These are phyloP conservation scores for Solanum sejunctum DNA, from an alignment of 257 asterid species.

Conservation along the genomic window DNA sequence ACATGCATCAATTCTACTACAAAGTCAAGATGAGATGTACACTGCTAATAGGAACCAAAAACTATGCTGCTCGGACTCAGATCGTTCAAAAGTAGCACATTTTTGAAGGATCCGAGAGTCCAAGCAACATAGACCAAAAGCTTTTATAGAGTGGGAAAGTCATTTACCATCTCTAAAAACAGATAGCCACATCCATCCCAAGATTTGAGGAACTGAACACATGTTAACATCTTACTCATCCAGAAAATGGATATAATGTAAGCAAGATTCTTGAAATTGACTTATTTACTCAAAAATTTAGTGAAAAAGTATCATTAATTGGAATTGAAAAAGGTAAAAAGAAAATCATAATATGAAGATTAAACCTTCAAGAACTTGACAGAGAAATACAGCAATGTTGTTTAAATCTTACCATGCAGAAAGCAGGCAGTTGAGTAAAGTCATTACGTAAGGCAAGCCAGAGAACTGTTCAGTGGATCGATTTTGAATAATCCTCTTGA, in stretches of 20 bases:
- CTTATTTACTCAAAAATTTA: background rate
- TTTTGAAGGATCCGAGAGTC: background rate
- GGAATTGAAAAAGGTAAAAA: background rate
- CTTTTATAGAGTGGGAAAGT: background rate
- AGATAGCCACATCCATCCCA: background rate
- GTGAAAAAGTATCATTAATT: background rate
- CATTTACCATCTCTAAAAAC: background rate
- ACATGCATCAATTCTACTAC: background rate
- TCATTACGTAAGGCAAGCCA: conserved; percentile 77
- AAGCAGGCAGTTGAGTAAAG: conserved; percentile 80
- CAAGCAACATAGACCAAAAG: background rate
- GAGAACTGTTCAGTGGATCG: conserved; percentile 69
- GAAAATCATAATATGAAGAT: background rate
- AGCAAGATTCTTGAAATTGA: background rate
- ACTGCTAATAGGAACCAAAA: background rate
- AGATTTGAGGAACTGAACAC: background rate
- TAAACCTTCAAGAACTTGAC: background rate
- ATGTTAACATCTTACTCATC: background rate
- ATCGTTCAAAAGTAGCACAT: background rate
- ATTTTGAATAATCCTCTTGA: conserved; percentile 49
- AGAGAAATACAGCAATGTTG: background rate
- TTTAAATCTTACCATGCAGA: conserved; percentile 45
- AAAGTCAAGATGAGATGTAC: background rate
- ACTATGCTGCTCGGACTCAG: background rate
- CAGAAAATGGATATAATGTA: background rate